Evolutionary conservation across 2,329 filamentous ascomycete species (phyloP).

Genomic region (Mycogone perniciosa): DNA sequence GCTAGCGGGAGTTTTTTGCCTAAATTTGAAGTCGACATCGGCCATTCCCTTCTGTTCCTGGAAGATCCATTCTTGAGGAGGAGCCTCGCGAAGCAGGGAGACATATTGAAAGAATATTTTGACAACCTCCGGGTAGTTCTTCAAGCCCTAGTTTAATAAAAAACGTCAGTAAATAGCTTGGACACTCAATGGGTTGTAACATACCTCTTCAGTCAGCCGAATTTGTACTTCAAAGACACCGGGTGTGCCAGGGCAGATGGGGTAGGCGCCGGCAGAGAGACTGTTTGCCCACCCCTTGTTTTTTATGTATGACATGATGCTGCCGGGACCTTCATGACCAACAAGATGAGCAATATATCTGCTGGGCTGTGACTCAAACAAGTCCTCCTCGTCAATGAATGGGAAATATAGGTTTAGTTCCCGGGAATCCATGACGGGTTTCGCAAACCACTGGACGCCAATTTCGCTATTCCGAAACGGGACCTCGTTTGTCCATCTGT

Average conservation of each 20-base stretch:
- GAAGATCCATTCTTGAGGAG: constrained; percentile 88
- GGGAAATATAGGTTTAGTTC: constrained; percentile 76
- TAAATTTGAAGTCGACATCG: constrained; percentile 92
- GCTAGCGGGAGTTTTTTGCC: constrained; percentile 84
- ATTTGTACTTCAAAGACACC: constrained; percentile 75
- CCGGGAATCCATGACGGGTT: constrained; percentile 83
- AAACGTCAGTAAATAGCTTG: neutral
- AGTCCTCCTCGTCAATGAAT: constrained; percentile 74
- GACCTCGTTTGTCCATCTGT: constrained; percentile 47
- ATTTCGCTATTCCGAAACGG: constrained; percentile 46
- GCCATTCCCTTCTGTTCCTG: constrained; percentile 85
- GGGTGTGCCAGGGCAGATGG: constrained; percentile 69
- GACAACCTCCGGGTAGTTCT: constrained; percentile 73
- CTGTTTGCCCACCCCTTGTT: constrained; percentile 84
- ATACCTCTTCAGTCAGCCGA: constrained; percentile 73
- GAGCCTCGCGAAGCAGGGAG: constrained; percentile 70
- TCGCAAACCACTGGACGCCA: constrained; percentile 71
- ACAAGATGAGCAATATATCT: constrained; percentile 84
- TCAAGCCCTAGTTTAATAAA: constrained; percentile 47
- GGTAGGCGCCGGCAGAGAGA: constrained; percentile 68
- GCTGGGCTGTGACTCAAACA: constrained; percentile 75
- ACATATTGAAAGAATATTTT: constrained; percentile 90
- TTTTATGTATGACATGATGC: constrained; percentile 85
- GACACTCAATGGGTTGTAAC: constrained; percentile 9
- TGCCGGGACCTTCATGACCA: constrained; percentile 87